Conservation (phyloP, 805 yeast genomes). For the Cephaloascus albidus region DNA sequence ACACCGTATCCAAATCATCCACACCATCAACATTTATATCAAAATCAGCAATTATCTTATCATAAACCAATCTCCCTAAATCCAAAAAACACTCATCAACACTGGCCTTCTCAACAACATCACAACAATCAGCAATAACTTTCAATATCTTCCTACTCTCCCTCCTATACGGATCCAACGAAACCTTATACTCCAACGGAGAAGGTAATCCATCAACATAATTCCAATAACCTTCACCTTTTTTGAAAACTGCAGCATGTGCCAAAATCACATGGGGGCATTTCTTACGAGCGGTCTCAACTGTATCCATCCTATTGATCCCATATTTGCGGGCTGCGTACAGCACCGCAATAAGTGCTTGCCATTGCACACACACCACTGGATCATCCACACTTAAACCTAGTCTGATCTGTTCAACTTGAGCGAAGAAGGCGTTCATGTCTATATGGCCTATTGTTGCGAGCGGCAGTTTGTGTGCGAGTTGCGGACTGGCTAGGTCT, state of each 20-base stretch:
- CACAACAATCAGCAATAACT: slow-evolving; percentile 53
- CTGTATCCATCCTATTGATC: slow-evolving; percentile 65
- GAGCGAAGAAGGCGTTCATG: slow-evolving; percentile 93
- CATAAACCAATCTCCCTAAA: slow-evolving; percentile 56
- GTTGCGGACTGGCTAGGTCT: slow-evolving; percentile 33
- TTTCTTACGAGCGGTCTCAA: slow-evolving; percentile 58
- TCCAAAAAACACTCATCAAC: slow-evolving; percentile 91
- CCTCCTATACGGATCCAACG: slow-evolving; percentile 83
- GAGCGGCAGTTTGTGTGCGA: slow-evolving; percentile 55
- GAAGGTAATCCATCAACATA: slow-evolving; percentile 53
- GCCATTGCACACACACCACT: slow-evolving; percentile 93
- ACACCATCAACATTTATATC: slow-evolving; percentile 10
- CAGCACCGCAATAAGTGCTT: slow-evolving; percentile 77
- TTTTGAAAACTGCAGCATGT: slow-evolving; percentile 89
- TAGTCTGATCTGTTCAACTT: slow-evolving; percentile 75
- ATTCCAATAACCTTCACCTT: slow-evolving; percentile 80
- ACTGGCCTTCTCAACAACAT: slow-evolving; percentile 82
- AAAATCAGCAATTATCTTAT: slow-evolving; percentile 18
- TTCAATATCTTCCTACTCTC: slow-evolving; percentile 74
- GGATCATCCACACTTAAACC: slow-evolving; percentile 63
- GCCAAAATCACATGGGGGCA: slow-evolving; percentile 74
- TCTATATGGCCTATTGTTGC: slow-evolving; percentile 82
- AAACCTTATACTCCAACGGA: slow-evolving; percentile 67
- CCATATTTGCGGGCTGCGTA: slow-evolving; percentile 86
- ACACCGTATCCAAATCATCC: slow-evolving; percentile 8